Conservation (phyloP, 768 basidiomycete species). For the Sarcodon sp. region DNA sequence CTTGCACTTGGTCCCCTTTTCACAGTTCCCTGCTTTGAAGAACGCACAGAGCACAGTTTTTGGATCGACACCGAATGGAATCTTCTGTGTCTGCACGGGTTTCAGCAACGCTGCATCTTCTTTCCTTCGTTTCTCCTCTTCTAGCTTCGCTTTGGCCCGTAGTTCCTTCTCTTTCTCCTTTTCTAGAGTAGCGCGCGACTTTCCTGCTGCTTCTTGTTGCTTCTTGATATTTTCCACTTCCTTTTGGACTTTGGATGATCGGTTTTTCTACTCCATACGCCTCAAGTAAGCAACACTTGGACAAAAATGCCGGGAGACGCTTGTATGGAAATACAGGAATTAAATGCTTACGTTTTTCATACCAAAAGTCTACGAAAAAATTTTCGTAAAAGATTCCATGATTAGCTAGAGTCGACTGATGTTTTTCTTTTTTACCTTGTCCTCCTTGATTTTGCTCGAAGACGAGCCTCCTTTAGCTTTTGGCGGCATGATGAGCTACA, state of each 20-base stretch:
- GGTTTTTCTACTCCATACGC: constrained; percentile 60
- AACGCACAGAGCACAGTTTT: constrained; percentile 89
- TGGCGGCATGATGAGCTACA: constrained; percentile 52
- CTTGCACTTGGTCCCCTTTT: constrained; percentile 93
- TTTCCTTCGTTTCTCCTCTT: constrained; percentile 75
- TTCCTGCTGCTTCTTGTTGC: constrained; percentile 62
- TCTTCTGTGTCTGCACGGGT: constrained; percentile 70
- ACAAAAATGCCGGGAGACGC: constrained; percentile 1
- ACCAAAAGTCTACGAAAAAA: constrained; percentile 57
- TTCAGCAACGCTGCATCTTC: constrained; percentile 79
- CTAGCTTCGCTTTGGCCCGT: constrained; percentile 59
- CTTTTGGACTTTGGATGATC: constrained; percentile 86
- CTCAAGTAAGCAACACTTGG: background rate
- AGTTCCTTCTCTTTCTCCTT: constrained; percentile 81
- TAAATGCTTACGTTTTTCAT: constrained; percentile 63
- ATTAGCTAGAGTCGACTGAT: constrained; percentile 14
- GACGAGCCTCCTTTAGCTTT: constrained; percentile 42
- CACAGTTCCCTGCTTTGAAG: constrained; percentile 86
- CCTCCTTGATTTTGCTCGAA: constrained; percentile 64
- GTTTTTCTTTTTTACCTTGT: constrained; percentile 46
- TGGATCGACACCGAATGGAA: constrained; percentile 93
- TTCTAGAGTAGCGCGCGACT: constrained; percentile 65
- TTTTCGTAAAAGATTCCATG: constrained; percentile 12
- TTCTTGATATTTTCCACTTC: constrained; percentile 71
- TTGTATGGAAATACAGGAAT: background rate